phyloP scores from a whole-genome alignment of 1,284 basidiomycete species.

The Sanguinoderma infundibulare region DNA sequence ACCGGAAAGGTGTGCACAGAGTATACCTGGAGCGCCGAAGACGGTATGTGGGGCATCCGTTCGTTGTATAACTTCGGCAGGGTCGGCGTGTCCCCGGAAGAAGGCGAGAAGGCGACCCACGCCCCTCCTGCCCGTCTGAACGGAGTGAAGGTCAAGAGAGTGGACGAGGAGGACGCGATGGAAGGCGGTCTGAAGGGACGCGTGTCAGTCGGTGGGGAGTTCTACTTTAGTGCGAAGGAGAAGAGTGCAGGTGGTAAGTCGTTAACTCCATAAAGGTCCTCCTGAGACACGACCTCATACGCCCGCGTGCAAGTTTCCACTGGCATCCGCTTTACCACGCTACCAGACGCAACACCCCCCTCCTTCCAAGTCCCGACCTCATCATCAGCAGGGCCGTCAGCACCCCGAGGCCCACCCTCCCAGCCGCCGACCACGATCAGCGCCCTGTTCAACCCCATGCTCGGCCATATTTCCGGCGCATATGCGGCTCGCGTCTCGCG shows the following conservation, averaged over 20 bases:
- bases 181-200: slow-evolving; percentile 90
- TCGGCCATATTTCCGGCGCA: slow-evolving; percentile 91
- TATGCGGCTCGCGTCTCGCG: slow-evolving; percentile 89
- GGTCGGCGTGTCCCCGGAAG: slow-evolving; percentile 40
- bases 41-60: slow-evolving; percentile 90
- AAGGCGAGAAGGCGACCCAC: slow-evolving; percentile 33
- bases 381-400: slow-evolving; percentile 39
- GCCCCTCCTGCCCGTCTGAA: slow-evolving; percentile 21
- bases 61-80: slow-evolving; percentile 94
- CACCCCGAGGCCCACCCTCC: slow-evolving; percentile 43
- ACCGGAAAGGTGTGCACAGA: slow-evolving; percentile 93
- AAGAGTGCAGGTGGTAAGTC: slow-evolving; percentile 87
- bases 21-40: slow-evolving; percentile 94
- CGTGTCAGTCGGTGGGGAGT: slow-evolving; percentile 90
- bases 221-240: slow-evolving; percentile 94
- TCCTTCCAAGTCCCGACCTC: slow-evolving; percentile 56
- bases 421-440: slow-evolving; percentile 94
- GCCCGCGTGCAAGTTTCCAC: slow-evolving; percentile 78
- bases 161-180: slow-evolving; percentile 90
- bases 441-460: slow-evolving; percentile 94
- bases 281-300: slow-evolving; percentile 8
- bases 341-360: slow-evolving; percentile 77
- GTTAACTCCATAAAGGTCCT: neutral
- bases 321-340: slow-evolving; percentile 89
- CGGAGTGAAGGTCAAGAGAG: slow-evolving; percentile 53